Conservation (phyloP, 2,329 filamentous ascomycete genomes). For the Curvularia verruculosa region DNA sequence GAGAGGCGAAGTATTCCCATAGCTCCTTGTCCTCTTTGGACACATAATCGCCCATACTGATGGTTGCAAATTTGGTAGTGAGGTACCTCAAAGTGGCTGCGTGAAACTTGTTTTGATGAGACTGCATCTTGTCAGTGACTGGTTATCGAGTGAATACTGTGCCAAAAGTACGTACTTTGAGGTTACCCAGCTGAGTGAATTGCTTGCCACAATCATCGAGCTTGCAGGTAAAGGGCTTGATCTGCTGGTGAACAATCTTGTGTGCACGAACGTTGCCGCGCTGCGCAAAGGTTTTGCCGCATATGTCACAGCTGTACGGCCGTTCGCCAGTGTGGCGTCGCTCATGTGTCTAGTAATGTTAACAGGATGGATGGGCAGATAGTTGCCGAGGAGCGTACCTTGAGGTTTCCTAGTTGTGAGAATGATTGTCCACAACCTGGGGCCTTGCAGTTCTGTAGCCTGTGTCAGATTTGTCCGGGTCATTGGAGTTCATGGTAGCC, state of each 20-base stretch:
- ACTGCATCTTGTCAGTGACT: constrained; percentile 55
- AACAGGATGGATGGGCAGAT: constrained; percentile 6
- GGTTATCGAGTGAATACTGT: too few relatives aligned
- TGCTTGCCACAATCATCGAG: constrained; percentile 84
- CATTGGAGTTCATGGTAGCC: constrained; percentile 37
- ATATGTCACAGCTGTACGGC: constrained; percentile 79
- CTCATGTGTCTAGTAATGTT: constrained; percentile 72
- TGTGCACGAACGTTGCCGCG: constrained; percentile 85
- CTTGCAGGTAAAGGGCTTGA: constrained; percentile 80
- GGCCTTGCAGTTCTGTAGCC: constrained; percentile 66
- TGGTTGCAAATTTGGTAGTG: constrained; percentile 71
- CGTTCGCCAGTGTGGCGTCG: constrained; percentile 86
- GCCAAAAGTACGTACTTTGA: constrained; percentile 67
- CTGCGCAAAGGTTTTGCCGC: constrained; percentile 83
- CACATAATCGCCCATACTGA: constrained; percentile 67
- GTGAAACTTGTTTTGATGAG: constrained; percentile 95
- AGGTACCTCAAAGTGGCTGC: constrained; percentile 72
- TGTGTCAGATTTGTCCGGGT: constrained; percentile 17
- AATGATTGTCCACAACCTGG: constrained; percentile 78
- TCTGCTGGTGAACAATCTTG: constrained; percentile 76
- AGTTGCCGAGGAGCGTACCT: constrained; percentile 59
- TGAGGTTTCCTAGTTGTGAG: constrained; percentile 88
- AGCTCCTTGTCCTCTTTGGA: constrained; percentile 73
- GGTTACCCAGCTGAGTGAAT: constrained; percentile 88
- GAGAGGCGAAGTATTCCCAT: constrained; percentile 79